These are phyloP conservation scores for Teratosphaeria nubilosa DNA, from an alignment of 2,329 filamentous ascomycete genomes.

Conservation along the genomic window DNA sequence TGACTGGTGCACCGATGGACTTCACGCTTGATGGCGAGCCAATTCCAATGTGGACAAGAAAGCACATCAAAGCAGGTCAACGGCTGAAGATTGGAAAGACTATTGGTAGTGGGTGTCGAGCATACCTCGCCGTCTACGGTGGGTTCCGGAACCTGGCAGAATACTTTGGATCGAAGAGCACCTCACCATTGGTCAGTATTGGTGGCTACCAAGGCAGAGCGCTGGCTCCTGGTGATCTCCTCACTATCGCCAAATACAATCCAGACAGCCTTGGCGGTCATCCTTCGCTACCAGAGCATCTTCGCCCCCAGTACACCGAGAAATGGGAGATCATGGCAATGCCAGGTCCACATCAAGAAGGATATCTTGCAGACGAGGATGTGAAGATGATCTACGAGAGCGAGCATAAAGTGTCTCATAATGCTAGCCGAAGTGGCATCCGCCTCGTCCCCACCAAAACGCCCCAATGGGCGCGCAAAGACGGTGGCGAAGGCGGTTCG, in stretches of 20 bases:
- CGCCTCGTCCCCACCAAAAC: slow-evolving; percentile 46
- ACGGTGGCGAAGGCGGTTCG: slow-evolving; percentile 53
- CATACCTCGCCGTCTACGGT: slow-evolving; percentile 49
- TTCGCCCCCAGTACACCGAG: slow-evolving; percentile 40
- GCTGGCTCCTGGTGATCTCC: slow-evolving; percentile 44
- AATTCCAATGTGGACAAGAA: slow-evolving; percentile 46
- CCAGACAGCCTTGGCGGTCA: slow-evolving; percentile 24
- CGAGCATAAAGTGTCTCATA: slow-evolving; percentile 52
- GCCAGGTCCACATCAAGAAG: slow-evolving; percentile 48
- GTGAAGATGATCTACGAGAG: slow-evolving; percentile 48
- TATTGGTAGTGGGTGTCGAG: slow-evolving; percentile 43
- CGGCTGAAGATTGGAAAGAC: slow-evolving; percentile 47
- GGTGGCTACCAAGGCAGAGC: slow-evolving; percentile 51
- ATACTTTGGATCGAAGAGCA: slow-evolving; percentile 51
- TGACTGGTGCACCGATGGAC: slow-evolving; percentile 48
- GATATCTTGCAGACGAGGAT: slow-evolving; percentile 41
- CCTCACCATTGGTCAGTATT: slow-evolving; percentile 46
- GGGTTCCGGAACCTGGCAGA: slow-evolving; percentile 44
- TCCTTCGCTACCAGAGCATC: slow-evolving; percentile 32
- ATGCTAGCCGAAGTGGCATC: slow-evolving; percentile 50
- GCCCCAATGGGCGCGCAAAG: slow-evolving; percentile 47
- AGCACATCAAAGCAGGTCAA: slow-evolving; percentile 42
- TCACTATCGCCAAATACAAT: slow-evolving; percentile 34
- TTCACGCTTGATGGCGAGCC: slow-evolving; percentile 40
- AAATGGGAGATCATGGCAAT: slow-evolving; percentile 46